These are phyloP conservation scores for Alternaria gaisen DNA, from an alignment of 2,329 filamentous ascomycete genomes.

Conservation along the genomic window DNA sequence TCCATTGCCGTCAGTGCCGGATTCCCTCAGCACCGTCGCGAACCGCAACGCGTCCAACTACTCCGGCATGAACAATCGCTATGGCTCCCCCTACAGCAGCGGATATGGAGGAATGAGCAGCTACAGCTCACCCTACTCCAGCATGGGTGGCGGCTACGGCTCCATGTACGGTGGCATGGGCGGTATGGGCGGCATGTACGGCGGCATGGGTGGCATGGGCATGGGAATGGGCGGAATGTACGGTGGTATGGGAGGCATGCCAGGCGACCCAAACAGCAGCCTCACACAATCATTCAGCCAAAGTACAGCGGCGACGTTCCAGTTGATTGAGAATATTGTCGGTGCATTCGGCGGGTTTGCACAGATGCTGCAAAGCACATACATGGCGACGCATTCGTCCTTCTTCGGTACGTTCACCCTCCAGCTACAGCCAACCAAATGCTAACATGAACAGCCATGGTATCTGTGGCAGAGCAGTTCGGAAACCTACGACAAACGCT, in stretches of 20 bases:
- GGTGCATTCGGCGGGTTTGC: conserved; percentile 97
- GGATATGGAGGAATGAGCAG: conserved; percentile 60
- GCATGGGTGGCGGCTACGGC: conserved; percentile 57
- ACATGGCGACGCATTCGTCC: conserved; percentile 98
- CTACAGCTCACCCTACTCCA: conserved; percentile 65
- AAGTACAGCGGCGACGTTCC: conserved; percentile 95
- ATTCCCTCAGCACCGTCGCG: conserved; percentile 78
- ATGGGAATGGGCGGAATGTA: conserved; percentile 55
- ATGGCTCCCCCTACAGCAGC: conserved; percentile 59
- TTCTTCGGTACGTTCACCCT: conserved; percentile 80
- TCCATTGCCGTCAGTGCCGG: conserved; percentile 80
- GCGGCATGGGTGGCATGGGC: conserved; percentile 46
- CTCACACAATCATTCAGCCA: conserved; percentile 95
- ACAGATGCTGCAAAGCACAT: conserved; percentile 99
- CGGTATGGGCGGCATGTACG: conserved; percentile 51
- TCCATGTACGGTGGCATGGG: conserved; percentile 53
- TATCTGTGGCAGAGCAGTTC: conserved; percentile 97
- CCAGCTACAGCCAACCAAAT: background rate
- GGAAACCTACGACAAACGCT: conserved; percentile 91
- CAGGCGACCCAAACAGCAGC: conserved; percentile 81
- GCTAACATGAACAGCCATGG: conserved; percentile 73
- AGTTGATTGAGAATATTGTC: conserved; percentile 97
- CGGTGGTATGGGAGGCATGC: conserved; percentile 58
- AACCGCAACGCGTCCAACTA: conserved; percentile 90
- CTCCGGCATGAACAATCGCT: conserved; percentile 68